Conservation (phyloP, 2,329 filamentous ascomycete genomes). For the Phyllachora maydis region DNA sequence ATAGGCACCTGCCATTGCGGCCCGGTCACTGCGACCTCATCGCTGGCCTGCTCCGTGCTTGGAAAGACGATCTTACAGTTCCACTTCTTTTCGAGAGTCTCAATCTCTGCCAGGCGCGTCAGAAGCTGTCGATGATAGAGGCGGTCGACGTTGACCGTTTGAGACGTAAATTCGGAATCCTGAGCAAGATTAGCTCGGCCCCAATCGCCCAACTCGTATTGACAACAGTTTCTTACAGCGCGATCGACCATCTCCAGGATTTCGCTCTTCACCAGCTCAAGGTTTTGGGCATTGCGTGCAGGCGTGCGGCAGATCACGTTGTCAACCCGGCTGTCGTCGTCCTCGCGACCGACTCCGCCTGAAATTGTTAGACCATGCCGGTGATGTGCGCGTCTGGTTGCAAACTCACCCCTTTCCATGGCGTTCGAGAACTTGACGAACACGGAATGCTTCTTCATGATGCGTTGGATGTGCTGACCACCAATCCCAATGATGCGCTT, state of each 20-base stretch:
- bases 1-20: constrained; percentile 97
- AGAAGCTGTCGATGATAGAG: constrained; percentile 91
- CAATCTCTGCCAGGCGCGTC: constrained; percentile 69
- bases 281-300: constrained; percentile 85
- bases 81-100: constrained; percentile 95
- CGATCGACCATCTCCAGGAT: constrained; percentile 99
- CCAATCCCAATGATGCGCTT: constrained; percentile 98
- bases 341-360: constrained; percentile 70
- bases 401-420: constrained; percentile 65
- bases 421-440: constrained; percentile 99
- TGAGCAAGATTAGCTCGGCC: constrained; percentile 11
- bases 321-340: constrained; percentile 96
- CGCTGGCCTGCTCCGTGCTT: constrained; percentile 90
- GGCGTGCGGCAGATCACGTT: constrained; percentile 98
- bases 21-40: constrained; percentile 86
- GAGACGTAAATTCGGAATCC: constrained; percentile 93
- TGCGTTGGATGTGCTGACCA: constrained; percentile 94
- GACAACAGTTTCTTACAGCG: constrained; percentile 38
- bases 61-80: constrained; percentile 99
- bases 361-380: constrained; percentile 9
- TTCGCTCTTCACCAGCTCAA: constrained; percentile 95
- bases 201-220: constrained; percentile 1
- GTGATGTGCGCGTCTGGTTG: neutral
- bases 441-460: constrained; percentile 99
- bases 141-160: constrained; percentile 82